Conservation (phyloP, 116 monocot species). For the Posidonia oceanica region DNA sequence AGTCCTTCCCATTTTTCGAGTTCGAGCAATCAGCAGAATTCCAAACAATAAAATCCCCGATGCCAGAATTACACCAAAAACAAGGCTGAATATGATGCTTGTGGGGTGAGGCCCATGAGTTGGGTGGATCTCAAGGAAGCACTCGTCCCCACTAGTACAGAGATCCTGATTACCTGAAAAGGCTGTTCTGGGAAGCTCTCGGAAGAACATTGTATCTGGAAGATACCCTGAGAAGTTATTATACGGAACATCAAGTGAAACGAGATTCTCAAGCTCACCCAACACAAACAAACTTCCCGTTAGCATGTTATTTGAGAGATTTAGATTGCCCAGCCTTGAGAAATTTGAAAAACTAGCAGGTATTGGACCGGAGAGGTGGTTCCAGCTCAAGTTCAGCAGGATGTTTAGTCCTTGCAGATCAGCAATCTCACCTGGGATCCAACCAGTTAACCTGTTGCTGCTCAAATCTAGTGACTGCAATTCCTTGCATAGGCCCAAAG, state of each 20-base stretch:
- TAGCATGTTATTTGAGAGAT: constrained; percentile 25
- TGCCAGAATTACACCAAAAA: constrained; percentile 3
- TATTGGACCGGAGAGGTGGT: constrained; percentile 19
- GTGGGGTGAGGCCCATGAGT: not conserved
- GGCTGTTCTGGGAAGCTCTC: constrained; percentile 11
- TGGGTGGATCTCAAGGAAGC: not conserved
- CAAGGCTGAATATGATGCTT: constrained; percentile 2
- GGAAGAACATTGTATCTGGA: constrained; percentile 21
- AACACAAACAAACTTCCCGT: constrained; percentile 13
- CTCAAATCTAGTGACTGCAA: constrained; percentile 27
- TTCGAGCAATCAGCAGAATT: not conserved
- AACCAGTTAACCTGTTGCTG: constrained; percentile 22
- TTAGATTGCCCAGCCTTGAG: constrained; percentile 18
- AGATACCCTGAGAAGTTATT: constrained; percentile 24
- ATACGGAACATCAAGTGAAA: constrained; percentile 17
- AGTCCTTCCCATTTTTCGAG: not conserved
- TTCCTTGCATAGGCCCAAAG: constrained; percentile 8
- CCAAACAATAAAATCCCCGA: not conserved
- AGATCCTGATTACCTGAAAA: constrained; percentile 20
- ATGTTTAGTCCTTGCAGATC: constrained; percentile 13
- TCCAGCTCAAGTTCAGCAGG: constrained; percentile 31
- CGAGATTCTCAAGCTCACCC: constrained; percentile 15
- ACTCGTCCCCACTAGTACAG: constrained; percentile 3
- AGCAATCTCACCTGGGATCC: constrained; percentile 22
- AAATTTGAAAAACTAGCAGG: constrained; percentile 14